Base-by-base conservation (phyloP, 768 basidiomycete genomes). In the Leccinum fibrillosum region DNA sequence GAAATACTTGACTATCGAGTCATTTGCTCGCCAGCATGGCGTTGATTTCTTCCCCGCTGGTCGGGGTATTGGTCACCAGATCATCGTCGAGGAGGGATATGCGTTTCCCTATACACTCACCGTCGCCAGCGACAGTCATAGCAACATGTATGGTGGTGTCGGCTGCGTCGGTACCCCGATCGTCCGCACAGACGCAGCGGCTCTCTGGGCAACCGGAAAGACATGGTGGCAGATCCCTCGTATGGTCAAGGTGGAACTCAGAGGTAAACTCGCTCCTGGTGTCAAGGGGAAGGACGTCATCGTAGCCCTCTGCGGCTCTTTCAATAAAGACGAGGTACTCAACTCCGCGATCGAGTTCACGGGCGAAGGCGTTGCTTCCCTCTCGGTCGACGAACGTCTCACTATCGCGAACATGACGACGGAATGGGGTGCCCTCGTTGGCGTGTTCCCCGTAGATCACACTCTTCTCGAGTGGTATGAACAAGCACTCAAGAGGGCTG, bases 341-440 rank as follows among this genome's bases (percentile, higher is more conserved):
- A 99, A 99, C 67, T 90, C 90, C 26, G 97, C 95, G 2, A 87
- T 99, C 72, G 97, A 99, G 72, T 99, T 99, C 72, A 86, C 88
- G 0, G 97, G 97, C 11, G 87, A 91, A 34, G 97, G 97, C 25
- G 81, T 98, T 10, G 69, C 82, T 17, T 80, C 84, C 17, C 78
- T 99, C 51, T 75, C 84, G 4, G 82, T 99, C 55, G 96, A 99
- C 68, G 95, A 98, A 65, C 85, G 97, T 44, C 80, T 99, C 49
- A 95, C 96, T 0, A 98, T 98, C 63, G 80, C 94, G n/a, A 98
- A 99, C 73, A 99, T 98, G 97, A 98, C 97, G 5, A 98, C 97
- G 30, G 97, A 99, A 74, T 99, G 97, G 97, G 97, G 97, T 47
- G 97, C 97, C 2, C 82, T 99, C 2, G 94, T 85, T 8, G 97